A percentile compares a stretch with the other conserved stretches of the same genome.
These are phyloP conservation scores for Termitomyces sp. DNA, from an alignment of 768 basidiomycete genomes.

Conservation along the genomic window DNA sequence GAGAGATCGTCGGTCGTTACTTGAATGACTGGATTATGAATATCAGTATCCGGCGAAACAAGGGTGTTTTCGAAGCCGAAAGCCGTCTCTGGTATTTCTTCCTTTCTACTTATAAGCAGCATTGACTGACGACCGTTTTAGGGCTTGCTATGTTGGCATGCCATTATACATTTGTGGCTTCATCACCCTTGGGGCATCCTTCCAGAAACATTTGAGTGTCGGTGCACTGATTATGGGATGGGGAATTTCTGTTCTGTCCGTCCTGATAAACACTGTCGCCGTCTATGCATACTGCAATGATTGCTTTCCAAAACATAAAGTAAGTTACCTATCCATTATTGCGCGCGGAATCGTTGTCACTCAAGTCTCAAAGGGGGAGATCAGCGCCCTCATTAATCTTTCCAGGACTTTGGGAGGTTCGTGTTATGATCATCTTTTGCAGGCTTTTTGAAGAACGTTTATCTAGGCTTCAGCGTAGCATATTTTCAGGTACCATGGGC, in stretches of 20 bases:
- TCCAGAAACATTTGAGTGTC: constrained; percentile 40
- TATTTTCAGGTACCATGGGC: constrained; percentile 59
- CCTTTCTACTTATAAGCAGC: neutral
- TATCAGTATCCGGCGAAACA: constrained; percentile 24
- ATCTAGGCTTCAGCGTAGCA: constrained; percentile 43
- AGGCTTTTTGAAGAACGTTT: neutral
- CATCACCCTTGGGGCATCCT: constrained; percentile 41
- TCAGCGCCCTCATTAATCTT: constrained; percentile 50
- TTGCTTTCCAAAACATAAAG: constrained; percentile 41
- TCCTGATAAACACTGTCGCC: constrained; percentile 49
- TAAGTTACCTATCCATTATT: constrained; percentile 6
- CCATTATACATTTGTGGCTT: constrained; percentile 50
- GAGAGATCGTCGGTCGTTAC: constrained; percentile 30
- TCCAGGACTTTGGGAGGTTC: constrained; percentile 40
- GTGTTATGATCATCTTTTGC: neutral
- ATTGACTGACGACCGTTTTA: constrained; percentile 11
- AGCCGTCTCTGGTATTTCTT: constrained; percentile 38
- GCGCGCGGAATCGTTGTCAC: neutral
- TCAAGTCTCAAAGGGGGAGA: constrained; percentile 37
- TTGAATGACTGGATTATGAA: constrained; percentile 31
- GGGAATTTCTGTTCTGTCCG: constrained; percentile 44
- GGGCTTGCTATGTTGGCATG: constrained; percentile 48
- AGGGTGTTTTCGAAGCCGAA: constrained; percentile 37
- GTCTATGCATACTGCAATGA: constrained; percentile 49
- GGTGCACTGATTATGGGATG: constrained; percentile 53